Percentiles rank a stretch among this genome's conserved stretches.
phyloP scores from a whole-genome alignment of 441 rosid species.

The Populus tomentosa region DNA sequence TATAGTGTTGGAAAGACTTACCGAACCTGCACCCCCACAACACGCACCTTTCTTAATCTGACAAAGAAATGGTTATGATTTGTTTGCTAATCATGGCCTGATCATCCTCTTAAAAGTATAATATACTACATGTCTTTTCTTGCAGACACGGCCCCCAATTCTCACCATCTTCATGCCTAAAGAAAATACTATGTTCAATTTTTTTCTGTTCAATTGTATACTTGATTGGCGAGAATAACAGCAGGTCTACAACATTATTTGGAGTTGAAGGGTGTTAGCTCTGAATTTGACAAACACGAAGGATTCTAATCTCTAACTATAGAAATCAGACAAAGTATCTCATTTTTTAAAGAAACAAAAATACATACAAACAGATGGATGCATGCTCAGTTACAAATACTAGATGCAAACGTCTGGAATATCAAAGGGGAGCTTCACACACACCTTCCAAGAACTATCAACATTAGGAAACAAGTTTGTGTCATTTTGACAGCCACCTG shows the following conservation, averaged over 20 bases:
- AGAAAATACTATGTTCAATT: not conserved
- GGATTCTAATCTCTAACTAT: not conserved
- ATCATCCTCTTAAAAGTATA: not conserved
- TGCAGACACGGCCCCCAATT: not conserved
- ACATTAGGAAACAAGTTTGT: slow-evolving; percentile 66
- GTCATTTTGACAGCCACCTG: slow-evolving; percentile 61
- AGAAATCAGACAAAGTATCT: not conserved
- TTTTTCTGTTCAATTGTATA: not conserved
- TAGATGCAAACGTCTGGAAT: not conserved
- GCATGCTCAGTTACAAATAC: not conserved
- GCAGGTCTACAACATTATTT: not conserved
- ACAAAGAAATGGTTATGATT: not conserved
- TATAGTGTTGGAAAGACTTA: not conserved
- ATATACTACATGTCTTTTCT: not conserved
- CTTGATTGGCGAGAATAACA: not conserved
- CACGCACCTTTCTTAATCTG: not conserved
- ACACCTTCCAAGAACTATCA: slow-evolving; percentile 86
- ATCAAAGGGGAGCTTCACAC: slow-evolving; percentile 16
- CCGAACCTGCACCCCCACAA: not conserved
- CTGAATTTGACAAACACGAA: not conserved
- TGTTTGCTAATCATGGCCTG: not conserved
- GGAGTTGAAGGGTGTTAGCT: not conserved
- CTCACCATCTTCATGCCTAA: not conserved
- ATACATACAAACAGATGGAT: not conserved
- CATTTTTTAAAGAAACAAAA: not conserved